Percentiles rank a stretch among this genome's conserved stretches.
phyloP scores from a whole-genome alignment of 2,329 filamentous ascomycete species.

The Penicillium sp. region DNA sequence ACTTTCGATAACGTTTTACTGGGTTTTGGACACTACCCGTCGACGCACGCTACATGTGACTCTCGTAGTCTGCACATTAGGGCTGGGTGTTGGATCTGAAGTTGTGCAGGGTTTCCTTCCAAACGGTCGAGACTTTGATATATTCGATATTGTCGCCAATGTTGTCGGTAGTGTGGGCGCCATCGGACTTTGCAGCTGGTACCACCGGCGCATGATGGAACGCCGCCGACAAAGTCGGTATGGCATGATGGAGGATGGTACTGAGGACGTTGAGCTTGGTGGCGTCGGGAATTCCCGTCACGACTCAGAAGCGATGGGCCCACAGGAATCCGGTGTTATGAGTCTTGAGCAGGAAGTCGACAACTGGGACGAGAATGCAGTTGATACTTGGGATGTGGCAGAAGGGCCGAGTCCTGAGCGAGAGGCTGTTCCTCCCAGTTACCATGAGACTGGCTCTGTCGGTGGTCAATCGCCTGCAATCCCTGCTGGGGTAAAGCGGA shows the following conservation, averaged over 20 bases:
- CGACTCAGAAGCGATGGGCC: constrained; percentile 36
- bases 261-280: constrained; percentile 72
- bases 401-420: constrained; percentile 39
- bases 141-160: constrained; percentile 85
- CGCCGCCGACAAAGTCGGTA: constrained; percentile 71
- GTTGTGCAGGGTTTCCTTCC: constrained; percentile 63
- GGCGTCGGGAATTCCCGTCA: constrained; percentile 45
- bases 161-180: constrained; percentile 71
- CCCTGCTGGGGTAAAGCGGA: constrained; percentile 30
- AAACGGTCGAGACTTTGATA: constrained; percentile 70
- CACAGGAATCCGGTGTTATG: constrained; percentile 65
- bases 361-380: constrained; percentile 87
- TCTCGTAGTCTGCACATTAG: constrained; percentile 71
- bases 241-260: constrained; percentile 61
- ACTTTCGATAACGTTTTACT: constrained; percentile 85
- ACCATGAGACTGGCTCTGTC: constrained; percentile 15
- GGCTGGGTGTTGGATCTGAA: constrained; percentile 55
- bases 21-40: constrained; percentile 88
- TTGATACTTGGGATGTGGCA: constrained; percentile 64
- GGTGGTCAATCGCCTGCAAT: constrained; percentile 21
- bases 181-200: constrained; percentile 77
- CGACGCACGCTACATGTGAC: constrained; percentile 82
- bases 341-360: constrained; percentile 79
- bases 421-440: constrained; percentile 17
- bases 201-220: constrained; percentile 94